Percentiles rank a stretch among this genome's conserved stretches.
These are phyloP conservation scores for Hymenoscyphus fraxineus DNA, from an alignment of 2,329 filamentous ascomycete species.

Conservation along the genomic window DNA sequence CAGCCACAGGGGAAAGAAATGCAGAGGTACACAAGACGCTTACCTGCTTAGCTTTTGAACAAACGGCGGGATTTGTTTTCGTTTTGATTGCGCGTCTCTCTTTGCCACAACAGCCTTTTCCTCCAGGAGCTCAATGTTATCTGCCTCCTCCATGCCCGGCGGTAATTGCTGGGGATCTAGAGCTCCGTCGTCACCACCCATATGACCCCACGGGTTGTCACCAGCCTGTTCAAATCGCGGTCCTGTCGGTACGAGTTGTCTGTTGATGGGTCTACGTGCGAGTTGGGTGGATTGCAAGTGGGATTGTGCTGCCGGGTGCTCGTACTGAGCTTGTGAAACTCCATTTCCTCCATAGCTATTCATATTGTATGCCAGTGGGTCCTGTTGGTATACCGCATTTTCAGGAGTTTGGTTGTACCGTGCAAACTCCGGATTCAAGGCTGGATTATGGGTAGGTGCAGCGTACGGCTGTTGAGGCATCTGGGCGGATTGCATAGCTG, in stretches of 20 bases:
- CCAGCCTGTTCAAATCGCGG: constrained; percentile 30
- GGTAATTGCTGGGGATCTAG: constrained; percentile 32
- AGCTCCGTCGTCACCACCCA: constrained; percentile 38
- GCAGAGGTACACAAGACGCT: constrained; percentile 31
- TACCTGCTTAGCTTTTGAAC: constrained; percentile 97
- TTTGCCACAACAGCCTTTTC: constrained; percentile 77
- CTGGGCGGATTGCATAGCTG: constrained; percentile 45
- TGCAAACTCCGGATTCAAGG: constrained; percentile 50
- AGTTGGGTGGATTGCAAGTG: constrained; percentile 29
- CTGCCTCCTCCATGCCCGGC: constrained; percentile 50
- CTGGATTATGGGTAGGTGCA: constrained; percentile 36
- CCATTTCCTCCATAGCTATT: constrained; percentile 24
- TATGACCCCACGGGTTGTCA: constrained; percentile 38
- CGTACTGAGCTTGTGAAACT: constrained; percentile 26
- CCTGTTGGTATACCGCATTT: constrained; percentile 32
- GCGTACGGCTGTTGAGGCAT: constrained; percentile 47
- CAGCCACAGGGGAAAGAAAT: constrained; percentile 23
- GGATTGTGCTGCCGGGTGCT: constrained; percentile 22
- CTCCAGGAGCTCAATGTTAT: constrained; percentile 76
- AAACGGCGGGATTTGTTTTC: constrained; percentile 96
- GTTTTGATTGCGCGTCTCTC: constrained; percentile 80
- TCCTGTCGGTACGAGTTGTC: constrained; percentile 31
- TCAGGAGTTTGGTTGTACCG: constrained; percentile 47
- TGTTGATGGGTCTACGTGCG: constrained; percentile 33
- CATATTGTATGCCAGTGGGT: constrained; percentile 33